Percentiles rank a stretch among this genome's conserved stretches.
Conservation (phyloP, 805 yeast species). For the Candida ficus region DNA sequence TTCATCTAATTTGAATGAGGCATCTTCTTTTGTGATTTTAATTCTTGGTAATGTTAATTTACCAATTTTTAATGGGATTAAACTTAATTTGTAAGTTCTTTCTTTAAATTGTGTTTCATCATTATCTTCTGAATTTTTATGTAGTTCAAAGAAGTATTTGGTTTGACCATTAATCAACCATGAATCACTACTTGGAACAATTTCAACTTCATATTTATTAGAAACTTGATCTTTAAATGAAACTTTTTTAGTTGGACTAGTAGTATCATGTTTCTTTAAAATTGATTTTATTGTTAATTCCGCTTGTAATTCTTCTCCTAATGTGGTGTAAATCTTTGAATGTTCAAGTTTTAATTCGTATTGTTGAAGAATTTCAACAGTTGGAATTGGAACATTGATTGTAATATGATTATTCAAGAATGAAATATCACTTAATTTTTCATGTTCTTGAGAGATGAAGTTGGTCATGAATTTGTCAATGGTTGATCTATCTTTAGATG, state of each 20-base stretch:
- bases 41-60: conserved; percentile 63
- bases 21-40: conserved; percentile 33
- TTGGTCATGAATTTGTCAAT: not conserved
- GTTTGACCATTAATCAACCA: conserved; percentile 82
- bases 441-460: not conserved
- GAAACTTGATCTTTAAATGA: conserved; percentile 18
- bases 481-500: not conserved
- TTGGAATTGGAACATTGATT: conserved; percentile 61
- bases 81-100: conserved; percentile 30
- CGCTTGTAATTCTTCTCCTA: conserved; percentile 60
- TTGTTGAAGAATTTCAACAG: conserved; percentile 53
- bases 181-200: conserved; percentile 51
- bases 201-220: conserved; percentile 38
- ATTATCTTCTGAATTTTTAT: conserved; percentile 15
- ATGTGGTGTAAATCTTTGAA: conserved; percentile 38
- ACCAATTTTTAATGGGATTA: conserved; percentile 78
- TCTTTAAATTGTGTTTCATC: conserved; percentile 14
- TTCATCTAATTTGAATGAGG: conserved; percentile 27
- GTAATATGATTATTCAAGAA: conserved; percentile 22
- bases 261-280: conserved; percentile 16
- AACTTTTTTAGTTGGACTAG: conserved; percentile 16
- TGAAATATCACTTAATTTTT: not conserved
- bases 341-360: conserved; percentile 38
- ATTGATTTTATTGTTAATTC: conserved; percentile 34
- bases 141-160: conserved; percentile 42